phyloP scores from a whole-genome alignment of 257 asterid genomes.

The Salvia rosmarinus region DNA sequence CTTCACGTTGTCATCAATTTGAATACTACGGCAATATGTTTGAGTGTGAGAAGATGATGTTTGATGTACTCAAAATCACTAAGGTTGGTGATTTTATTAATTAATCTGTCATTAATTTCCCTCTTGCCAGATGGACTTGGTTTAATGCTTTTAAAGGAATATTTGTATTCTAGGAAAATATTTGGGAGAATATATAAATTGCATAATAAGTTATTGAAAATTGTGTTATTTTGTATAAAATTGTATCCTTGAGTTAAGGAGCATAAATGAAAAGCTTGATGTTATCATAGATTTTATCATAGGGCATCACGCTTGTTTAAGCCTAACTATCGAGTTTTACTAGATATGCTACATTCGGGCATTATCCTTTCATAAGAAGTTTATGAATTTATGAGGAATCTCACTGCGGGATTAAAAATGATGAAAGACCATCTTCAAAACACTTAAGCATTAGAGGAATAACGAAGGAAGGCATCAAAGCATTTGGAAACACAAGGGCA shows the following conservation, averaged over 20 bases:
- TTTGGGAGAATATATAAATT: no score
- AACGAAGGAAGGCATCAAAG: constrained; percentile 82
- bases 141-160: no score
- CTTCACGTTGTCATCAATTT: constrained; percentile 60
- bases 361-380: constrained; percentile 20
- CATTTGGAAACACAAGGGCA: constrained; percentile 78
- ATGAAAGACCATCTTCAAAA: constrained; percentile 51
- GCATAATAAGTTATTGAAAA: no score
- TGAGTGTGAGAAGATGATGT: constrained; percentile 61
- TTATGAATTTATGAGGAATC: constrained; percentile 11
- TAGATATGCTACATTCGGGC: not conserved
- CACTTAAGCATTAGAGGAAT: constrained; percentile 69
- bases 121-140: not conserved
- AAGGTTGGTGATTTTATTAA: constrained; percentile 46
- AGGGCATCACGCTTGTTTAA: no score
- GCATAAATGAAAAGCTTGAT: no score
- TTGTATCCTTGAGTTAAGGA: no score
- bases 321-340: constrained; percentile 23
- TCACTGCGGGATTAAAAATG: constrained; percentile 46
- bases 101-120: not conserved
- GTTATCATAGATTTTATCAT: no score
- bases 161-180: no score
- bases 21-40: constrained; percentile 48
- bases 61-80: constrained; percentile 53
- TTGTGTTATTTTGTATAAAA: no score